phyloP scores from a whole-genome alignment of 2,329 filamentous ascomycete genomes.

The Passalora sequoiae region DNA sequence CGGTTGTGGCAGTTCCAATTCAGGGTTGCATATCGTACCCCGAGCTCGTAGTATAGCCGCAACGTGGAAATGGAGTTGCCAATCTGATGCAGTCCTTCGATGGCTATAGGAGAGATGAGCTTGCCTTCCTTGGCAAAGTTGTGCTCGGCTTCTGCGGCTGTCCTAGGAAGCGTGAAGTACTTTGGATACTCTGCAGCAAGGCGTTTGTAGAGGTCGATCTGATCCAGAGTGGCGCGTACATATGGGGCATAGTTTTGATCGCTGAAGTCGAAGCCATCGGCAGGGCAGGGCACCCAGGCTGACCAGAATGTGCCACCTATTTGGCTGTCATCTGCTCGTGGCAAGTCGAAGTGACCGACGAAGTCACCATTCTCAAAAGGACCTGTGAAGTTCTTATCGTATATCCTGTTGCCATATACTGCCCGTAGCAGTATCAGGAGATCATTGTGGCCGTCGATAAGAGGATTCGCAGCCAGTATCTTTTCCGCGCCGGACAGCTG shows the following conservation, averaged over 20 bases:
- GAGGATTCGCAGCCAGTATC: conserved; percentile 26
- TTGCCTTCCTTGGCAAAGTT: conserved; percentile 43
- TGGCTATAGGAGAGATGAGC: conserved; percentile 71
- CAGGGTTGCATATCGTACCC: conserved; percentile 80
- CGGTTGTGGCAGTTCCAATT: conserved; percentile 92
- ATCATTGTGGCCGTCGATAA: conserved; percentile 78
- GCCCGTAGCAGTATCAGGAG: conserved; percentile 67
- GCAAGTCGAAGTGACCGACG: conserved; percentile 69
- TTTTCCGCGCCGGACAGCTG: conserved; percentile 20
- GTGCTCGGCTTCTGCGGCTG: conserved; percentile 56
- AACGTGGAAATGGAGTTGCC: conserved; percentile 76
- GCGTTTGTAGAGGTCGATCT: conserved; percentile 67
- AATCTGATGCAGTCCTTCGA: conserved; percentile 90
- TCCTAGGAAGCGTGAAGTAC: conserved; percentile 61
- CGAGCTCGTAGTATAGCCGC: conserved; percentile 68
- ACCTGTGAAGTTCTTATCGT: conserved; percentile 60
- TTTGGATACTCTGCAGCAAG: conserved; percentile 60
- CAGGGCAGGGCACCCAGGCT: conserved; percentile 73
- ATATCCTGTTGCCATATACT: conserved; percentile 70
- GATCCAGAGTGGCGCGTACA: conserved; percentile 64
- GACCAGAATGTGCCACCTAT: conserved; percentile 92
- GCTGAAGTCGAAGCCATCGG: conserved; percentile 66
- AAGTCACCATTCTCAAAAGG: conserved; percentile 68
- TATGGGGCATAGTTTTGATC: conserved; percentile 64
- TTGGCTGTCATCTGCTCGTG: conserved; percentile 63